Evolutionary conservation across 78 protist species (phyloP).

Genomic region (Polysphondylium violaceum): DNA sequence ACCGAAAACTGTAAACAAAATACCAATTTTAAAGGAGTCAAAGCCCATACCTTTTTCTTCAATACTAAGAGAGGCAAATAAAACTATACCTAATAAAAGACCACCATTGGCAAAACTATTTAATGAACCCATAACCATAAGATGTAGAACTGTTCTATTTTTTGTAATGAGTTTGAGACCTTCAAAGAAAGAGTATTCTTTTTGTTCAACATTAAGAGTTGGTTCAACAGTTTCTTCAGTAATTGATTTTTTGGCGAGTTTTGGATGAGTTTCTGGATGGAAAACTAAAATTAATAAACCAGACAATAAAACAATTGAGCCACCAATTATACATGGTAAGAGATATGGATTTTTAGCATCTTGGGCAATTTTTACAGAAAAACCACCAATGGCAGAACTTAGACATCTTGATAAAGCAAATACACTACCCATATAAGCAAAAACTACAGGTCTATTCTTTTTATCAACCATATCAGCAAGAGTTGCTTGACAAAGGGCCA

Average conservation of each 20-base stretch:
- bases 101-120: conserved; percentile 53
- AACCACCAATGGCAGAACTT: conserved; percentile 24
- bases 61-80: conserved; percentile 10
- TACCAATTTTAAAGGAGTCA: conserved; percentile 37
- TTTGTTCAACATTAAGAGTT: neutral
- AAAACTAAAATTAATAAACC: neutral
- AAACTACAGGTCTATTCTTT: conserved; percentile 20
- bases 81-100: conserved; percentile 1
- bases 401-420: conserved; percentile 48
- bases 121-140: neutral
- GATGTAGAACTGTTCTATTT: neutral
- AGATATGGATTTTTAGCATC: conserved; percentile 19
- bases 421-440: conserved; percentile 35
- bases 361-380: conserved; percentile 5
- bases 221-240: neutral
- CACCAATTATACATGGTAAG: conserved; percentile 35
- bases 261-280: conserved; percentile 46
- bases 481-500: conserved; percentile 36
- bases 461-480: conserved; percentile 45
- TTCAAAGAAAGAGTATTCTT: neutral
- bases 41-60: conserved; percentile 21
- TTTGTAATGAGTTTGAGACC: conserved; percentile 15
- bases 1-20: conserved; percentile 21
- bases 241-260: conserved; percentile 13
- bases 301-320: conserved; percentile 21